Evolutionary conservation across 2,329 filamentous ascomycete genomes (phyloP).

Genomic region (Sporothrix luriei): DNA sequence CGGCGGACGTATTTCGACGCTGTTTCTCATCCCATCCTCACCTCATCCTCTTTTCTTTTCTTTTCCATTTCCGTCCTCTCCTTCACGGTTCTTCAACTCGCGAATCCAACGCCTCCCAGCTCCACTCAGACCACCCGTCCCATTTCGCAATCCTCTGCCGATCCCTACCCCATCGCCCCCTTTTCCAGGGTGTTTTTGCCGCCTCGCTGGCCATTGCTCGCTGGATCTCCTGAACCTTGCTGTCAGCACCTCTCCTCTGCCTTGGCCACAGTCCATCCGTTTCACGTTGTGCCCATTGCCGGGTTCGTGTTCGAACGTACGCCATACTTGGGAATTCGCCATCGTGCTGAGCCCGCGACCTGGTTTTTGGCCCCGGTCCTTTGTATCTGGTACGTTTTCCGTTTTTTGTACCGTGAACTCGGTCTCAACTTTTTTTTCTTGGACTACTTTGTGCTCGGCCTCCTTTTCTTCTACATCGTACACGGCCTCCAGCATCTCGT

Average conservation of each 20-base stretch:
- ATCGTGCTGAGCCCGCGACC: not conserved
- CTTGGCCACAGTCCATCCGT: constrained; percentile 19
- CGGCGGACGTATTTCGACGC: not conserved
- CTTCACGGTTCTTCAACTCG: not conserved
- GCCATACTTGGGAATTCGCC: not conserved
- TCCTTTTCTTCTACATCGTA: not conserved
- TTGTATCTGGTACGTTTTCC: constrained; percentile 21
- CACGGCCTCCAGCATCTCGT: not conserved
- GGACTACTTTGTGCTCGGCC: too few relatives aligned
- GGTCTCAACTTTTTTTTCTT: not conserved
- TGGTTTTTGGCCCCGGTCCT: constrained; percentile 15
- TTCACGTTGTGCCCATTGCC: constrained; percentile 7
- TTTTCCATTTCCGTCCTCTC: not conserved
- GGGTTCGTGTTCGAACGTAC: not conserved
- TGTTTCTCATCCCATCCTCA: not conserved
- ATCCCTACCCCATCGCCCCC: constrained; percentile 22
- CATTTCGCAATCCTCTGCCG: constrained; percentile 16
- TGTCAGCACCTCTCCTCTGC: not conserved
- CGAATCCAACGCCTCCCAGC: too few relatives aligned
- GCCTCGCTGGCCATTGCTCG: not conserved
- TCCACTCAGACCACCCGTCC: constrained; percentile 17
- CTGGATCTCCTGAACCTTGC: not conserved
- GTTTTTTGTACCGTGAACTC: constrained; percentile 9
- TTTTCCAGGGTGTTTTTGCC: not conserved
- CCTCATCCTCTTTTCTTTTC: not conserved